A percentile compares a stretch with the other conserved stretches of the same genome.
phyloP scores from a whole-genome alignment of 495 filamentous ascomycete genomes.

The Penicillium salamii region DNA sequence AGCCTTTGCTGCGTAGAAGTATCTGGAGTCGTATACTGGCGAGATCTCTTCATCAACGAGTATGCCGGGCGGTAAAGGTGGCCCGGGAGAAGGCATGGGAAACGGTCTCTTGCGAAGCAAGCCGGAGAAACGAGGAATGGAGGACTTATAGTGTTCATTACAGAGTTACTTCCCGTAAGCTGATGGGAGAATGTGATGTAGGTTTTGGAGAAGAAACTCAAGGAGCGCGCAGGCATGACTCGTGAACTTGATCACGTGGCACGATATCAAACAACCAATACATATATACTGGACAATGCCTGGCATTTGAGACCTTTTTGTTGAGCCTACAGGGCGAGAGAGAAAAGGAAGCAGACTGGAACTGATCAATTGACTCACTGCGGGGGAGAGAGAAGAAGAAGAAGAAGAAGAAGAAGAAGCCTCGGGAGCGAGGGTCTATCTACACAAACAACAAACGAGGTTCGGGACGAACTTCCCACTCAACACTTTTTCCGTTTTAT shows the following conservation, averaged over 20 bases:
- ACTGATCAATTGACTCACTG: no score
- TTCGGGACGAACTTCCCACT: no score
- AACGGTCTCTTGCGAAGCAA: conserved; percentile 33
- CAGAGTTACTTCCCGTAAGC: conserved; percentile 17
- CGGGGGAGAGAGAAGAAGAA: no score
- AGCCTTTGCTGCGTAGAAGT: conserved; percentile 43
- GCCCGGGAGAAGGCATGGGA: conserved; percentile 24
- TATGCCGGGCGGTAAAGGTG: conserved; percentile 26
- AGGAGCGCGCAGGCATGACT: not conserved
- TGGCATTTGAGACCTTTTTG: no score
- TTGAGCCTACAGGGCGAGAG: no score
- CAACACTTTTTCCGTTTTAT: no score
- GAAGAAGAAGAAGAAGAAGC: no score
- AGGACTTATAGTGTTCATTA: conserved; percentile 23
- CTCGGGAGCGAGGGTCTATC: no score
- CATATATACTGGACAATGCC: no score
- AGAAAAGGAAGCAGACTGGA: no score
- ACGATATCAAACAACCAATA: not conserved
- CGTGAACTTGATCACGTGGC: not conserved
- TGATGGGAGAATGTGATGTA: conserved; percentile 14
- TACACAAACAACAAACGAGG: no score
- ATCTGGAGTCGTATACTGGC: conserved; percentile 35
- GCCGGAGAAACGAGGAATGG: conserved; percentile 19
- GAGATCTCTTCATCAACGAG: conserved; percentile 35
- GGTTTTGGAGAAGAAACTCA: conserved; percentile 12